Evolutionary conservation across 202 grass and related monocot species (phyloP), one percentile per base, ranked within the genome.

Genomic region (Saccharum hybrid): DNA sequence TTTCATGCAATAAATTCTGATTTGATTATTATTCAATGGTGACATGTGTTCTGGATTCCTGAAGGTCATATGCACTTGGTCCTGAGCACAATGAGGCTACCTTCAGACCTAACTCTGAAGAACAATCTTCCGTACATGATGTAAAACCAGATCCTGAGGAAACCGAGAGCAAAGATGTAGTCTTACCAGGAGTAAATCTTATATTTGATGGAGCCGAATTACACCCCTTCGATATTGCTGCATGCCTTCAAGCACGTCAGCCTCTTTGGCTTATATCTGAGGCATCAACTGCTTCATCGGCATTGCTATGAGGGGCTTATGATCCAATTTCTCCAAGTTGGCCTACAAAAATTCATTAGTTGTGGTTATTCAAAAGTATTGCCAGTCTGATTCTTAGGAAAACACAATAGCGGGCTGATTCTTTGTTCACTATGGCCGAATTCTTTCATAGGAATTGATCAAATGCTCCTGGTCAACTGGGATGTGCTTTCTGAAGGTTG

Each of bases 231-330:
- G 93, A 99, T 84, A 86, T 96, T 1, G 82, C 77, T 81, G 93
- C 86, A 81, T 99, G 93, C 81, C 92, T 99, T 89, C 96, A 99
- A 89, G 93, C 89, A 42, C 89, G 89, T 5, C 96, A 96, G 81
- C 96, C 96, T 65, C 54, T 96, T 57, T 88, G 82, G 81, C 81
- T 99, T 63, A 91, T 99, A 79, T 88, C 96, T 10, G 96, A 99
- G 76, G 91, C 96, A 57, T 94, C 93, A 59, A 72, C 81, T 11
- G 84, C 88, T 60, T 92, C 96, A 61, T 86, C 91, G 7, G 76
- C 59, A 61, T 10, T 90, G 49, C 15, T 46, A 60, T 90, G 76
- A 87, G 64, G 63, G 13, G 51, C n/a, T 37, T 67, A 52, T 74
- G 14, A 41, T 54, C 45, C 61, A 74, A 14, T 63, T 70, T 86